Percentiles rank a stretch among this genome's conserved stretches.
These are phyloP conservation scores for Botrytis tulipae DNA, from an alignment of 2,329 filamentous ascomycete species.

Conservation along the genomic window DNA sequence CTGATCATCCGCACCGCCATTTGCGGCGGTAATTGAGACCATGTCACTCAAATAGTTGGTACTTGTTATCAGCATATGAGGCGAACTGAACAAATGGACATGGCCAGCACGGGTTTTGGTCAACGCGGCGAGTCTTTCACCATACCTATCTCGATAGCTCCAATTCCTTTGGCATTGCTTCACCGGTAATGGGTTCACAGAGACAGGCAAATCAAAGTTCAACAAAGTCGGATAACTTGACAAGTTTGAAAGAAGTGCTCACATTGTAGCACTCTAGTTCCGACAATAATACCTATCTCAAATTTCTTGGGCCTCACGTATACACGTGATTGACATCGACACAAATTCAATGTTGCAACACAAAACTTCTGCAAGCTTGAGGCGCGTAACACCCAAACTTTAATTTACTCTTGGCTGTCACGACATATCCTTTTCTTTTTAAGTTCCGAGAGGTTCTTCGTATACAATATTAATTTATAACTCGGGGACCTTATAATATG, in stretches of 20 bases:
- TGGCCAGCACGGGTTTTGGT: background rate
- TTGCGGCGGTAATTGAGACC: background rate
- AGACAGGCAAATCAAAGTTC: background rate
- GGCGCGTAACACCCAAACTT: conserved; percentile 16
- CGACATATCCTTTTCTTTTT: conserved; percentile 8
- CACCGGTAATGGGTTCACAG: background rate
- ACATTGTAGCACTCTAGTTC: conserved; percentile 10
- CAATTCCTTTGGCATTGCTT: background rate
- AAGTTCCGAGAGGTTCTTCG: background rate
- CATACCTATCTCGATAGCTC: background rate
- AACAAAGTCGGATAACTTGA: background rate
- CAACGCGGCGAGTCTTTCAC: background rate
- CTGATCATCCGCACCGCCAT: background rate
- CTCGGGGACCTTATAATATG: conserved; percentile 17
- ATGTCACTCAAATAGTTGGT: background rate
- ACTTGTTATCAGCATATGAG: background rate
- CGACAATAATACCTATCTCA: conserved; percentile 5
- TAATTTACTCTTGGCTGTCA: conserved; percentile 9
- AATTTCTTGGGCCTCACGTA: background rate
- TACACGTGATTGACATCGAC: conserved; percentile 14
- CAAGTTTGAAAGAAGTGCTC: background rate
- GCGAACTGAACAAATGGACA: background rate
- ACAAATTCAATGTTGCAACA: conserved; percentile 3
- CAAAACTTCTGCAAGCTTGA: conserved; percentile 8
- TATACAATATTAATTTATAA: conserved; percentile 15